These are phyloP conservation scores for Arxiozyma bovina DNA, from an alignment of 1,139 yeast species.

Conservation along the genomic window DNA sequence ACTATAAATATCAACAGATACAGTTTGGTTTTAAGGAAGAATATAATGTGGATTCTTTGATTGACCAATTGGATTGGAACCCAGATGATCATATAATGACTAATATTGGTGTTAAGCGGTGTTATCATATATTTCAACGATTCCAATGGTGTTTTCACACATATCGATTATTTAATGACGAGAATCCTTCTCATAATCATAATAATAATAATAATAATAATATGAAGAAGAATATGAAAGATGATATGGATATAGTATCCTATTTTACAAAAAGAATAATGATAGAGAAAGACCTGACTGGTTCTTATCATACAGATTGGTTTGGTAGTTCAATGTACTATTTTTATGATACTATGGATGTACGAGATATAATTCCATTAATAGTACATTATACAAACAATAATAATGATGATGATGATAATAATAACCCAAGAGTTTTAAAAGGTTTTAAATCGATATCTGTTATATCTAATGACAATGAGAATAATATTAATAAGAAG, in stretches of 20 bases:
- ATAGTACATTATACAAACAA: background rate
- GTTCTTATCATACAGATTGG: conserved; percentile 15
- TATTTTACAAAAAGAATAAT: background rate
- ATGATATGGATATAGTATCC: background rate
- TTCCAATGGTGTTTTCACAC: conserved; percentile 10
- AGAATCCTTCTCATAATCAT: background rate
- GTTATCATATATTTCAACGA: conserved; percentile 16
- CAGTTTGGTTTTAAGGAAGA: background rate
- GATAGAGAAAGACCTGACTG: conserved; percentile 18
- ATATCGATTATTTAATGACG: background rate
- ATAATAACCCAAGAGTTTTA: background rate
- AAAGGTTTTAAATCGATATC: background rate
- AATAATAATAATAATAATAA: background rate
- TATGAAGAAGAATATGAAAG: too few species aligned
- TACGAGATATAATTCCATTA: conserved; percentile 5
- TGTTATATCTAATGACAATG: background rate
- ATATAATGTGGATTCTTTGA: background rate
- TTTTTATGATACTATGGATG: conserved; percentile 14
- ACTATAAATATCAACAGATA: conserved; percentile 1
- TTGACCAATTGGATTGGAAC: background rate
- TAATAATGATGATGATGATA: background rate
- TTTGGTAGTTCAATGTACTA: conserved; percentile 21
- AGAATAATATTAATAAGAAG: background rate
- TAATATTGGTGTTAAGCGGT: conserved; percentile 16
- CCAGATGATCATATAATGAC: conserved; percentile 5